Base-by-base conservation (phyloP, 164 flowering plant genomes). In the Liquidambar formosana region DNA sequence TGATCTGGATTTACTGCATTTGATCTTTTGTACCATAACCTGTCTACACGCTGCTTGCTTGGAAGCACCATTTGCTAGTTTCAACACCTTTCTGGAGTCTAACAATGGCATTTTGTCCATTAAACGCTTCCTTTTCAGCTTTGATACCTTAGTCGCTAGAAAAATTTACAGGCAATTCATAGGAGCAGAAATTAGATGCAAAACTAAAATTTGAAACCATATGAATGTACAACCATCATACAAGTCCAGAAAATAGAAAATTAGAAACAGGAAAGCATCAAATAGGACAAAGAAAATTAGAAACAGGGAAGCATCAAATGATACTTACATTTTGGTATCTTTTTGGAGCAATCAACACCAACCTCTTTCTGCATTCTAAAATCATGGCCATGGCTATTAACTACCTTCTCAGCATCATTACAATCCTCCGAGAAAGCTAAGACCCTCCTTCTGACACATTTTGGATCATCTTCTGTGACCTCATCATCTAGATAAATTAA, bases 111-210 rank as follows among this genome's bases (percentile, higher is more conserved):
- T 38, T 57, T 61, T 77, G 75, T 83, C 79, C 19, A 19, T 38
- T 41, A 64, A 22, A 46, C 63, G 72, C 78, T 84, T 89, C 73
- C 83, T 83, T 73, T 87, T 92, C 51, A 66, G 51, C 56, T 78
- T 79, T 63, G 81, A 71, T 25, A 52, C 72, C 70, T 76, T 84
- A 26, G 26, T 66, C 51, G 81, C 94, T 88, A 76, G 53, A 73
- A n/a, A 61, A 44, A 70, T 64, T 51, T 45, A 59, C 27, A 66
- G 33, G 14, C 41, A 47, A 56, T 33, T 3, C 5, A 45, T 21
- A 63, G 4, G 43, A 16, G 16, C 46, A 2, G 25, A 58, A n/a
- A 16, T 28, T 28, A 13, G 43, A 62, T 5, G 65, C 33, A 27
- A 61, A 70, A 43, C 26, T 18, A 54, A 18, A 18, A 48, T 21